Conservation (phyloP, 2,329 filamentous ascomycete genomes). For the Talaromyces sp. region DNA sequence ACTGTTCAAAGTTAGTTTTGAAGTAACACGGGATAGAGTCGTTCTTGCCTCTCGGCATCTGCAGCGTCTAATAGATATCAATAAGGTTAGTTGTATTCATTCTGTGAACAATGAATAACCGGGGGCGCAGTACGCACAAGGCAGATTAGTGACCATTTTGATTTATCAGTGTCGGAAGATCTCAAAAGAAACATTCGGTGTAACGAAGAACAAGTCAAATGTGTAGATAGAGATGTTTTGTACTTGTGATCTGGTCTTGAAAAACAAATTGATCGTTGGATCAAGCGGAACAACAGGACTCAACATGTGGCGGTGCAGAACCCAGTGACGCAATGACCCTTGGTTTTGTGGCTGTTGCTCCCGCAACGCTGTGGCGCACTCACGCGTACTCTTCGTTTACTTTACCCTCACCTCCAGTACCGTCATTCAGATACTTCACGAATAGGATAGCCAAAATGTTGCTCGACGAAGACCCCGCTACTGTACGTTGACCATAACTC, state of each 20-base stretch:
- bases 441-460: conserved; percentile 64
- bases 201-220: not conserved
- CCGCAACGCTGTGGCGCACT: conserved; percentile 30
- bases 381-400: not conserved
- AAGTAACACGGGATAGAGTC: not conserved
- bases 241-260: conserved; percentile 25
- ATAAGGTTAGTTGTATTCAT: not conserved
- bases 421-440: not conserved
- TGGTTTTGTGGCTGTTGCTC: conserved; percentile 37
- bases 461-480: conserved; percentile 88
- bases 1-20: conserved; percentile 45
- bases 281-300: conserved; percentile 18
- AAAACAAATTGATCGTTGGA: not conserved
- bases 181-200: not conserved
- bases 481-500: conserved; percentile 53
- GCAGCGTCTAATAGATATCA: conserved; percentile 68
- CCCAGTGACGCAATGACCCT: conserved; percentile 14
- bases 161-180: not conserved
- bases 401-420: not conserved
- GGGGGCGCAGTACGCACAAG: conserved; percentile 41
- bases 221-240: not conserved
- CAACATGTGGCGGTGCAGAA: conserved; percentile 34
- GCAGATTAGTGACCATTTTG: conserved; percentile 47
- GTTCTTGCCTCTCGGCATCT: conserved; percentile 82
- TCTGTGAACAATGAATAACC: conserved; percentile 1